Conservation (phyloP, 441 rosid genomes). For the Mallotus repandus region DNA sequence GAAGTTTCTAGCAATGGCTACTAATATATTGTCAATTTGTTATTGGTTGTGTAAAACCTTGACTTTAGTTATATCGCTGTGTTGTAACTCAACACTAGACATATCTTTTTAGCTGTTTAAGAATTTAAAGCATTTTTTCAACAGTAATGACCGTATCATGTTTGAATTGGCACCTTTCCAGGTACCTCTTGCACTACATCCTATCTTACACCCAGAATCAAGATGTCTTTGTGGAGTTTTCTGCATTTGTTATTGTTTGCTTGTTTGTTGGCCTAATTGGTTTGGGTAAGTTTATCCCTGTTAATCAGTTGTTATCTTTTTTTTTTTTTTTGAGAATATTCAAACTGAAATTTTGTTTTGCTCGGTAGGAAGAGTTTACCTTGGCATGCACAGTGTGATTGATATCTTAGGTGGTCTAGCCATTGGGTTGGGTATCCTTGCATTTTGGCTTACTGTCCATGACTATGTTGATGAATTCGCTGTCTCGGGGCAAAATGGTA, state of each 20-base stretch:
- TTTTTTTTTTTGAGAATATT: constrained; percentile 7
- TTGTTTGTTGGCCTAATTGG: constrained; percentile 64
- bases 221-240: constrained; percentile 37
- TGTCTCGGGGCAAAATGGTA: constrained; percentile 81
- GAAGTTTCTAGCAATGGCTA: constrained; percentile 3
- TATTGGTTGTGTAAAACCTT: not conserved
- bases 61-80: not conserved
- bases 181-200: constrained; percentile 72
- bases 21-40: not conserved
- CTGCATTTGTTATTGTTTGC: constrained; percentile 62
- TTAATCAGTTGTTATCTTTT: constrained; percentile 13
- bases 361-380: constrained; percentile 92
- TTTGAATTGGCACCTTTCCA: constrained; percentile 30
- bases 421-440: constrained; percentile 69
- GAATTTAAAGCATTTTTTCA: not conserved
- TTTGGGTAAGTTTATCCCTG: constrained; percentile 49
- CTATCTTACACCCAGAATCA: constrained; percentile 42
- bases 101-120: not conserved
- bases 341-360: constrained; percentile 31
- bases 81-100: not conserved
- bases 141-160: constrained; percentile 6
- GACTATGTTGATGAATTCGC: constrained; percentile 61
- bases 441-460: constrained; percentile 63
- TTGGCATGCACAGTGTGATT: constrained; percentile 94
- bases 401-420: constrained; percentile 78